These are phyloP conservation scores for Venturia carpophila DNA, from an alignment of 2,329 filamentous ascomycete genomes.

Conservation along the genomic window DNA sequence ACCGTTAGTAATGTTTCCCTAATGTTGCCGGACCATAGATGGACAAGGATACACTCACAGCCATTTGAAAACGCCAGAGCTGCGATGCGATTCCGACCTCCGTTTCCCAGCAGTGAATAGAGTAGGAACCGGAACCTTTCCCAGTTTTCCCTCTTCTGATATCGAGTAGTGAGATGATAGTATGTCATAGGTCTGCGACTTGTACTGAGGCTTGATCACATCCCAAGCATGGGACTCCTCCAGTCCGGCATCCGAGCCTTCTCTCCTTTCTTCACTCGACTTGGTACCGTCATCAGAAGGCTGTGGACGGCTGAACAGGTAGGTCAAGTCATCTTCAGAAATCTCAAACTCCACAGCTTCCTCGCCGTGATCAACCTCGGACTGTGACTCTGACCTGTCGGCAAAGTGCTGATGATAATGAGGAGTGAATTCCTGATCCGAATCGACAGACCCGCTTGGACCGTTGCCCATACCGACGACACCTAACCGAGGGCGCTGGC, in stretches of 20 bases:
- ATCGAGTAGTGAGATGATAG: background rate
- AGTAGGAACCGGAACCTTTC: background rate
- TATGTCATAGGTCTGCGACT: background rate
- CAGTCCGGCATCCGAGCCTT: background rate
- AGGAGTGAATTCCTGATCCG: background rate
- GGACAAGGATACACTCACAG: background rate
- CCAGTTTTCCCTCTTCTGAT: background rate
- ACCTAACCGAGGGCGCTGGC: background rate
- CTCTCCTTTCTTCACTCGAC: background rate
- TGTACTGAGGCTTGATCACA: background rate
- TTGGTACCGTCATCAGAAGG: background rate
- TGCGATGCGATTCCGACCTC: background rate
- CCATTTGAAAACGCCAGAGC: background rate
- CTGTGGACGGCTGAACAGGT: background rate
- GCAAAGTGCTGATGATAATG: background rate
- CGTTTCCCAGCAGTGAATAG: background rate
- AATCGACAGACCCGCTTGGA: background rate
- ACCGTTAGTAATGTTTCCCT: background rate
- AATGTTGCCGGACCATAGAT: background rate
- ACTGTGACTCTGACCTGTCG: background rate
- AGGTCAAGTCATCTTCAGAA: background rate
- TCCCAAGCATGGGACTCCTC: background rate
- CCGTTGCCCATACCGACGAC: background rate
- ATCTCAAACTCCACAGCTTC: background rate
- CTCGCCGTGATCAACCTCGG: background rate